Conservation (phyloP, 2,329 filamentous ascomycete species). For the Cercospora beticola region DNA sequence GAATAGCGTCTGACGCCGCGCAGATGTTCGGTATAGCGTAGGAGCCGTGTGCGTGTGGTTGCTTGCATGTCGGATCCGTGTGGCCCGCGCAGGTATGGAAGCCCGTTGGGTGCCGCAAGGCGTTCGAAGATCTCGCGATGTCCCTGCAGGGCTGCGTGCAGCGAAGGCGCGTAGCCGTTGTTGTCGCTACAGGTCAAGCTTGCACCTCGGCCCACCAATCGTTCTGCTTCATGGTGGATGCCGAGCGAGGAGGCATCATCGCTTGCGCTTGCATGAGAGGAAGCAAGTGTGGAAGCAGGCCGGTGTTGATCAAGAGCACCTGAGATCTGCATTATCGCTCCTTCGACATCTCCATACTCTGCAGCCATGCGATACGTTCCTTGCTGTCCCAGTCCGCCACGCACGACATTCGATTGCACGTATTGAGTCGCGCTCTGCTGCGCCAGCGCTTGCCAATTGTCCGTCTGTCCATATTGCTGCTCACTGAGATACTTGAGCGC, state of each 20-base stretch:
- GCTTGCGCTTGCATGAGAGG: not conserved
- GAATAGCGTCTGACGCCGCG: not conserved
- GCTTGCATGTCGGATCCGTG: not conserved
- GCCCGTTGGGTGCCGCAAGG: constrained; percentile 67
- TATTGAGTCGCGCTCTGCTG: constrained; percentile 32
- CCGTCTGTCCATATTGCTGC: constrained; percentile 36
- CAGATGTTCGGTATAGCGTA: not conserved
- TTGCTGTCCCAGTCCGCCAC: constrained; percentile 16
- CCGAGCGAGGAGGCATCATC: not conserved
- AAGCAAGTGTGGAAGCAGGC: constrained; percentile 33
- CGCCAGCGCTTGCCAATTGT: constrained; percentile 35
- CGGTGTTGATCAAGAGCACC: constrained; percentile 58
- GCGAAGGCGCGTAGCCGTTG: constrained; percentile 77
- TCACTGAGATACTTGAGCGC: constrained; percentile 47
- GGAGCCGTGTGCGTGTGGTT: not conserved
- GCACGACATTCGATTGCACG: constrained; percentile 23
- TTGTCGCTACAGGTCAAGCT: constrained; percentile 55
- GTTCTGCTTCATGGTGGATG: not conserved
- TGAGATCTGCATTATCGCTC: constrained; percentile 16
- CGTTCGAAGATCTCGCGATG: constrained; percentile 74
- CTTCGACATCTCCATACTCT: constrained; percentile 17
- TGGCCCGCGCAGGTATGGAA: constrained; percentile 67
- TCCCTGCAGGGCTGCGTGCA: constrained; percentile 75
- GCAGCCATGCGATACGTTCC: constrained; percentile 21
- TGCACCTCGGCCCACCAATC: not conserved